phyloP scores from a whole-genome alignment of 129 eudicot genomes.

The Lonicera japonica region DNA sequence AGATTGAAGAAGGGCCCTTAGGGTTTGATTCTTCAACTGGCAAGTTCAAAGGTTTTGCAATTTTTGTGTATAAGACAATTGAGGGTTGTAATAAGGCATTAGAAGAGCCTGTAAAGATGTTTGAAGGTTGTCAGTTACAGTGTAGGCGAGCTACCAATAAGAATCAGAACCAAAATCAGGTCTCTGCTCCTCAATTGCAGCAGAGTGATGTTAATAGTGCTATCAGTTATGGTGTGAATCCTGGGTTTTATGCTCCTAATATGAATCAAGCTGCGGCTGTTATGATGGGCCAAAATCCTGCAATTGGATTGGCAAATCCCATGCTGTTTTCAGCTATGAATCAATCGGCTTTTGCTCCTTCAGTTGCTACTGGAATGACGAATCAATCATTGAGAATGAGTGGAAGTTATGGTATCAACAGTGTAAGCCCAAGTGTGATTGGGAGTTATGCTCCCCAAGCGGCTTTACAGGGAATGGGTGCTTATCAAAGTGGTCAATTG shows the following conservation, averaged over 20 bases:
- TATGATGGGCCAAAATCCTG: constrained; percentile 40
- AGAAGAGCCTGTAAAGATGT: constrained; percentile 63
- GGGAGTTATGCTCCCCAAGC: constrained; percentile 54
- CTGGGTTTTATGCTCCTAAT: constrained; percentile 27
- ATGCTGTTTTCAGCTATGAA: constrained; percentile 47
- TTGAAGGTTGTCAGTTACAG: constrained; percentile 58
- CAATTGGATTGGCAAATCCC: constrained; percentile 21
- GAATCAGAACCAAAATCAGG: constrained; percentile 12
- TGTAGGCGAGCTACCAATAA: constrained; percentile 52
- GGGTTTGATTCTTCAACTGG: constrained; percentile 57
- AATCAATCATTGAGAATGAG: constrained; percentile 29
- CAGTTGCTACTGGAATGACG: constrained; percentile 15
- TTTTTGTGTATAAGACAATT: constrained; percentile 53
- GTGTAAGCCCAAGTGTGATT: constrained; percentile 42
- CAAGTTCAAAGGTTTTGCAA: constrained; percentile 63
- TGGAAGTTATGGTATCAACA: constrained; percentile 50
- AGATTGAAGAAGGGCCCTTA: constrained; percentile 75
- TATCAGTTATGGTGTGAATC: constrained; percentile 30
- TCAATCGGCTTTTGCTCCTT: constrained; percentile 28
- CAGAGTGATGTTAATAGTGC: constrained; percentile 21
- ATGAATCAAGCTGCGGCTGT: constrained; percentile 30
- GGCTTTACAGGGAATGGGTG: constrained; percentile 47
- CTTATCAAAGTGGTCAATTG: constrained; percentile 34
- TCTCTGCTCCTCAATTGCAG: constrained; percentile 4
- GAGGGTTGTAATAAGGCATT: constrained; percentile 66